Base-by-base conservation (phyloP, 805 yeast genomes). In the Teunomyces tritomae region DNA sequence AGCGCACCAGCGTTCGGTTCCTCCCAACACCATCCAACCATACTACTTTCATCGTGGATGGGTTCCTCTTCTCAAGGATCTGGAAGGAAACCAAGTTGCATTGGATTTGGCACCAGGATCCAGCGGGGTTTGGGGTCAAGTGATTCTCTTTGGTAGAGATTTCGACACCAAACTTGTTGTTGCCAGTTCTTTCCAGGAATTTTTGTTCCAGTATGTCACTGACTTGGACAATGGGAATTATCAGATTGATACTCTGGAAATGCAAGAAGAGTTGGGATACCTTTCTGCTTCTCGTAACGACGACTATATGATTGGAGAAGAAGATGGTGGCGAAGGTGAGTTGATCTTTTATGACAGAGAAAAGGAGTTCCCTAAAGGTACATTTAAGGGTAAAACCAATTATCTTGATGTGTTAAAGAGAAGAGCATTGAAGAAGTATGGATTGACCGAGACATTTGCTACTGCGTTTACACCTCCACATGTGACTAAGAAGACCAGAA, bases 101-200 rank as follows among this genome's bases (percentile, higher is more conserved):
- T 73, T 94, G 11, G 99, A 92, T 68, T 76, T 92, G 50, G 64
- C 73, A 8, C 71, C 73, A 0, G 96, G 89, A 6, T 78, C 84
- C 8, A 69, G 70, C 26, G 96, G 97, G 39, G 76, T 73, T 49
- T 83, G 87, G 79, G 99, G 98, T 33, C 99, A 92, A 70, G 85
- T 94, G 14, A 92, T 92, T 52, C 62, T 91, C 46, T 92, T 88
- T 65, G 99, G 99, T 34, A 83, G 97, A 61, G 98, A 92, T 55
- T 92, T 84, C 62, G 98, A 92, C 70, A 82, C 87, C 33, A 92
- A 92, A 64, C 89, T 80, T 65, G 91, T 87, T 33, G 74, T 94
- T 47, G 95, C 97, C 14, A 27, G 43, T 16, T 45, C 48, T 45
- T 70, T 72, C 47, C 71, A 68, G 46, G 77, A 73, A 49, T 72